Percentiles rank a stretch among this genome's conserved stretches.
Evolutionary conservation across 805 yeast species (phyloP).

Genomic region (Candida parachauliodes): DNA sequence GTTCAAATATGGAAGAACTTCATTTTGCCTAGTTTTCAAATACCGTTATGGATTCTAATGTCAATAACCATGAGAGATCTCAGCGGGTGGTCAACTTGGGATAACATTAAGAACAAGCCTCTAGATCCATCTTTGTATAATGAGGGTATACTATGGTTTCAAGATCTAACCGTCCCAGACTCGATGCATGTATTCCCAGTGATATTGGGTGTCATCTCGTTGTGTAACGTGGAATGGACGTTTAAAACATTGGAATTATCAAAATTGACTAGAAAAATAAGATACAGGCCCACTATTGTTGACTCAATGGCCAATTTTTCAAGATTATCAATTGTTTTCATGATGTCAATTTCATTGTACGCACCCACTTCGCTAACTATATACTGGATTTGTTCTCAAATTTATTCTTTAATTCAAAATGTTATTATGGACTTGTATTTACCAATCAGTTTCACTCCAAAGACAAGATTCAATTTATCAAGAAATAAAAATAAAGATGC

Average conservation of each 20-base stretch:
- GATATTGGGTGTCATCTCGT: conserved; percentile 62
- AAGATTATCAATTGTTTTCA: conserved; percentile 68
- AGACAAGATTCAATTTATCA: conserved; percentile 22
- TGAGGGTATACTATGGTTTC: conserved; percentile 61
- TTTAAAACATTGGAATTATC: conserved; percentile 56
- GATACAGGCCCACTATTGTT: conserved; percentile 52
- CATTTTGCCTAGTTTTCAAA: conserved; percentile 72
- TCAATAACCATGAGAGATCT: conserved; percentile 71
- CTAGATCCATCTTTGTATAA: conserved; percentile 47
- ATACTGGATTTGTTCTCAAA: conserved; percentile 90
- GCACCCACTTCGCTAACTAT: conserved; percentile 79
- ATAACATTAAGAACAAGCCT: conserved; percentile 38
- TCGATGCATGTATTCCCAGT: conserved; percentile 66
- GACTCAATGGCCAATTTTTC: conserved; percentile 68
- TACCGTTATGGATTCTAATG: conserved; percentile 83
- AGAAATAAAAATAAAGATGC: conserved; percentile 11
- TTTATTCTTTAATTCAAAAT: conserved; percentile 74
- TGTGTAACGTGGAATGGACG: conserved; percentile 83
- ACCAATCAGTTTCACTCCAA: conserved; percentile 56
- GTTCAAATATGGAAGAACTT: conserved; percentile 82
- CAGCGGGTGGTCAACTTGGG: conserved; percentile 62
- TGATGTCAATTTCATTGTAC: conserved; percentile 81
- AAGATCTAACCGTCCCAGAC: conserved; percentile 58
- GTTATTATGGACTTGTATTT: conserved; percentile 59
- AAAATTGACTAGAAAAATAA: conserved; percentile 39